Base-by-base conservation (phyloP, 1,284 basidiomycete genomes). In the Pseudozyma sp. region DNA sequence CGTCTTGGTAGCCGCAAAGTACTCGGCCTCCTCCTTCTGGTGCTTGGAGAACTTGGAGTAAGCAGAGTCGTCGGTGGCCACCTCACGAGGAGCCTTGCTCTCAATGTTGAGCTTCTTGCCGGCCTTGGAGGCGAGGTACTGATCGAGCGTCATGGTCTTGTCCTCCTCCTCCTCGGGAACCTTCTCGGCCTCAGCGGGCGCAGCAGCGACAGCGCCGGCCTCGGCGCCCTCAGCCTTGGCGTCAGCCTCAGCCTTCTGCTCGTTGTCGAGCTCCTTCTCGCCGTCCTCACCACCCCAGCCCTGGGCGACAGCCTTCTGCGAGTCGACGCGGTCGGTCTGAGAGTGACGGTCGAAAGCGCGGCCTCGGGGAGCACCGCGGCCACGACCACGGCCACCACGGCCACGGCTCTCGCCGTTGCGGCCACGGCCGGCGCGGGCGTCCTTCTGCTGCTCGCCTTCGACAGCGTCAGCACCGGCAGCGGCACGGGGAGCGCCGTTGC, bases 211-310 rank as follows among this genome's bases (percentile, higher is more conserved):
- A 57, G 86, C 85, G 46, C 57, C 63, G 42, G 60, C 77, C 44
- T 76, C 73, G 44, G 66, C 63, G 24, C 64, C 72, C 54, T 80
- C 84, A 45, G 78, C 81, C 50, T 75, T 51, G 50, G 81, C 81
- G 59, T 83, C 81, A 37, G 75, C 78, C 55, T 71, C 66, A 73
- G 90, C 92, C 64, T 88, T 89, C 80, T 90, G 87, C 86, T 96
- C 94, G 47, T 87, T 88, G 85, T 91, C 91, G 81, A 91, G 87
- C 85, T 94, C 93, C 42, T 90, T 85, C 76, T 87, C 88, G 80
- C 90, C 92, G 81, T 94, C 92, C 79, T 93, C 92, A 65, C 91
- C 92, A 74, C 94, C 94, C 94, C 94, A 97, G 74, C 90, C 91
- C 85, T 94, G 92, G 85, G 92, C 91, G 78, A 94, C 86, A 87